Evolutionary conservation across 1,139 yeast genomes (phyloP).

Genomic region (Protomyces macrosporus): DNA sequence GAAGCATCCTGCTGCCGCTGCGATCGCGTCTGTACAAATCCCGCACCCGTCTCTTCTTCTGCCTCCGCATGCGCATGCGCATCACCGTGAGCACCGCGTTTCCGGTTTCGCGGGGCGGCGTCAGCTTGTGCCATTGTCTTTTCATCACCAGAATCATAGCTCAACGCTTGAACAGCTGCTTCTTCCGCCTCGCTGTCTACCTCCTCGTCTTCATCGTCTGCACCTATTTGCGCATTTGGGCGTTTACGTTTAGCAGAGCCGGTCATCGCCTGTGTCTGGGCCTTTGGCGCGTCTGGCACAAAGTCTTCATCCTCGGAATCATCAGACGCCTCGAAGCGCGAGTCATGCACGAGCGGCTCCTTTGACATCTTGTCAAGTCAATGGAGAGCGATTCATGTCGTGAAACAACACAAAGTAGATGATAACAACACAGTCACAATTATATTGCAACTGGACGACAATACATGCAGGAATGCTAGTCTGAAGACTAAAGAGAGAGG

Average conservation of each 20-base stretch:
- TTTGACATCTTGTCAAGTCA: too few relatives aligned
- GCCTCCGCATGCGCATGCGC: constrained; percentile 32
- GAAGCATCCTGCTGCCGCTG: constrained; percentile 47
- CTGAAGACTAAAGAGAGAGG: not conserved
- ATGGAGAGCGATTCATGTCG: too few relatives aligned
- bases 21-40: constrained; percentile 56
- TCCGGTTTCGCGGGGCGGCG: not conserved
- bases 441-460: too few relatives aligned
- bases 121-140: constrained; percentile 1
- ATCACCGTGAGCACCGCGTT: constrained; percentile 19
- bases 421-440: too few relatives aligned
- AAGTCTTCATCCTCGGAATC: constrained; percentile 26
- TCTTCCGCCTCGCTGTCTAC: constrained; percentile 36
- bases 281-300: not conserved
- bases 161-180: constrained; percentile 9
- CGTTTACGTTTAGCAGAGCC: not conserved
- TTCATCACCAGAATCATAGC: constrained; percentile 27
- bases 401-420: too few relatives aligned
- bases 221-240: not conserved
- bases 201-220: constrained; percentile 8
- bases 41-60: constrained; percentile 41
- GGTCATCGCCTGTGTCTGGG: not conserved
- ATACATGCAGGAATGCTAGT: too few relatives aligned
- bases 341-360: not conserved
- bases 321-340: constrained; percentile 6